Evolutionary conservation across 805 yeast genomes (phyloP).

Genomic region (Barnettozyma salicaria): DNA sequence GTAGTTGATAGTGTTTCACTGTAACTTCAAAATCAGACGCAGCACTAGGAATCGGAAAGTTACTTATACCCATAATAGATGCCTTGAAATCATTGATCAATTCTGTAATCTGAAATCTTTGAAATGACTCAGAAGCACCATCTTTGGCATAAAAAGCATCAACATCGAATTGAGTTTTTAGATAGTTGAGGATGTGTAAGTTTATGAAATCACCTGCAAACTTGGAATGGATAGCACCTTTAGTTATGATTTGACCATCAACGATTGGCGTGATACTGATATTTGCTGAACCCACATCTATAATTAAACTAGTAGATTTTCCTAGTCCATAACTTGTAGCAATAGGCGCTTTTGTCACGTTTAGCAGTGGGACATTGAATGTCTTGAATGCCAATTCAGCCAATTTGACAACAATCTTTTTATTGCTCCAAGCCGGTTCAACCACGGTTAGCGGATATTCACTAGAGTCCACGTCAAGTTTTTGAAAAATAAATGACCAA

Average conservation of each 20-base stretch:
- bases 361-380: slow-evolving; percentile 68
- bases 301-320: slow-evolving; percentile 67
- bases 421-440: slow-evolving; percentile 66
- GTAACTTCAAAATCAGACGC: slow-evolving; percentile 30
- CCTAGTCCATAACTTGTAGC: slow-evolving; percentile 77
- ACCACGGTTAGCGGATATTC: slow-evolving; percentile 63
- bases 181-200: slow-evolving; percentile 50
- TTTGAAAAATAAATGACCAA: slow-evolving; percentile 60
- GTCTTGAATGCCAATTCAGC: slow-evolving; percentile 72
- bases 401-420: slow-evolving; percentile 48
- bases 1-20: slow-evolving; percentile 50
- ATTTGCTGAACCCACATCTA: slow-evolving; percentile 71
- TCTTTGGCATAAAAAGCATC: slow-evolving; percentile 18
- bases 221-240: slow-evolving; percentile 59
- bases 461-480: slow-evolving; percentile 43
- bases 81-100: slow-evolving; percentile 46
- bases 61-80: slow-evolving; percentile 33
- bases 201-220: slow-evolving; percentile 84
- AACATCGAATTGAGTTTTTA: slow-evolving; percentile 28
- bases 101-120: slow-evolving; percentile 32
- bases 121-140: slow-evolving; percentile 32
- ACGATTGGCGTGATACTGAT: slow-evolving; percentile 70
- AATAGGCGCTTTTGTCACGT: slow-evolving; percentile 69
- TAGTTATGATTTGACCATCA: slow-evolving; percentile 65
- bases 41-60: slow-evolving; percentile 33